Percentiles rank a stretch among this genome's conserved stretches.
Conservation (phyloP, 768 basidiomycete genomes). For the Suillus subluteus region DNA sequence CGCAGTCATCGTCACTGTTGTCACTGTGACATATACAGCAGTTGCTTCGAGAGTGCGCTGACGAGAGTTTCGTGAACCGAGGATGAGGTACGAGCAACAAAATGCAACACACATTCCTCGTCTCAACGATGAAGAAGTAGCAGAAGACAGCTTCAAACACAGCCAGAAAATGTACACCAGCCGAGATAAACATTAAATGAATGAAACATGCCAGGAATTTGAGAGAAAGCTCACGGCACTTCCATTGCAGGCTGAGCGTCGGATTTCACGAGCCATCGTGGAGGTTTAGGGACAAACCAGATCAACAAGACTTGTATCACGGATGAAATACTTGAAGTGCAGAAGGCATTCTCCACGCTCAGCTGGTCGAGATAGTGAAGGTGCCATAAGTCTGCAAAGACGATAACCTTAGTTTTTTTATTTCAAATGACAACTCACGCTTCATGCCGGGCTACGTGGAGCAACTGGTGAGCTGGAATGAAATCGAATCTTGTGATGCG, state of each 20-base stretch:
- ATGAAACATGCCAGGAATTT: too few relatives aligned
- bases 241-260: constrained; percentile 41
- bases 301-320: constrained; percentile 19
- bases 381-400: constrained; percentile 22
- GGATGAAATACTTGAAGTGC: constrained; percentile 19
- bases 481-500: neutral
- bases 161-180: constrained; percentile 45
- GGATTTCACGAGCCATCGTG: constrained; percentile 38
- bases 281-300: constrained; percentile 41
- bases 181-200: constrained; percentile 15
- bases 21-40: too few relatives aligned
- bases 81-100: neutral
- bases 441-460: constrained; percentile 64
- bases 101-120: constrained; percentile 33
- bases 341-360: constrained; percentile 21
- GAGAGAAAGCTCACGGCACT: constrained; percentile 38
- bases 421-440: constrained; percentile 24
- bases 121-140: constrained; percentile 42
- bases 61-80: neutral
- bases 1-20: neutral
- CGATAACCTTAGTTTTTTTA: neutral
- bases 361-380: constrained; percentile 11
- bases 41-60: constrained; percentile 18
- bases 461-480: neutral
- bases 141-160: constrained; percentile 44